Conservation (phyloP, 306 rosid species). For the Delonix regia region DNA sequence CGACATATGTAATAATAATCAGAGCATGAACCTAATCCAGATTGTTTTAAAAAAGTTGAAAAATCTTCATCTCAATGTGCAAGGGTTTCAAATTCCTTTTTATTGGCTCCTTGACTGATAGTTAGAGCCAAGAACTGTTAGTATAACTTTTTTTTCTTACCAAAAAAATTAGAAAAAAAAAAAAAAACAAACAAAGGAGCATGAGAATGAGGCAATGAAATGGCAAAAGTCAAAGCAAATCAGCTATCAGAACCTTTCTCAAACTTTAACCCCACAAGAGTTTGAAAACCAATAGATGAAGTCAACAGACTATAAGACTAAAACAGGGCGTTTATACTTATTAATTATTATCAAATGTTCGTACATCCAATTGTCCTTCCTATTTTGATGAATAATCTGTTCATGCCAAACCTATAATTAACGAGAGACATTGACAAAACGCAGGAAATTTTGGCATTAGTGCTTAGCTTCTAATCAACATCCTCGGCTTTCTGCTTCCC, state of each 20-base stretch:
- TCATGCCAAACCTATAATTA: conserved; percentile 12
- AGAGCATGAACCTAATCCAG: no score
- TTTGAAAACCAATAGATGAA: background rate
- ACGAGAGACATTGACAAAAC: background rate
- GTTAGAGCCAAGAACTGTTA: no score
- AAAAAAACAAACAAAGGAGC: no score
- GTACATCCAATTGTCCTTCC: conserved; percentile 2
- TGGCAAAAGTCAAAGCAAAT: no score
- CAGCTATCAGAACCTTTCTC: background rate
- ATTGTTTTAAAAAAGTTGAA: no score
- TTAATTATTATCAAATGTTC: background rate
- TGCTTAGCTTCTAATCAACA: background rate
- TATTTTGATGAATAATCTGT: background rate
- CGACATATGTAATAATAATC: background rate
- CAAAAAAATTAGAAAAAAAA: no score
- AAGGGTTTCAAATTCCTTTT: no score
- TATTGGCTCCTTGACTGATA: no score
- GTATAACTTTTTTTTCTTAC: no score
- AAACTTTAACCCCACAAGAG: background rate
- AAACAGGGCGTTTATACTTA: background rate
- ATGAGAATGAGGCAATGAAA: background rate
- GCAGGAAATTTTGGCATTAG: conserved; percentile 21
- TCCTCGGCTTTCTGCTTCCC: conserved; percentile 42
- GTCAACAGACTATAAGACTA: no score
- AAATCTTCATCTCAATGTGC: no score